These are phyloP conservation scores for Trichomonascaceae sp. DNA, from an alignment of 1,139 yeast species.

Conservation along the genomic window DNA sequence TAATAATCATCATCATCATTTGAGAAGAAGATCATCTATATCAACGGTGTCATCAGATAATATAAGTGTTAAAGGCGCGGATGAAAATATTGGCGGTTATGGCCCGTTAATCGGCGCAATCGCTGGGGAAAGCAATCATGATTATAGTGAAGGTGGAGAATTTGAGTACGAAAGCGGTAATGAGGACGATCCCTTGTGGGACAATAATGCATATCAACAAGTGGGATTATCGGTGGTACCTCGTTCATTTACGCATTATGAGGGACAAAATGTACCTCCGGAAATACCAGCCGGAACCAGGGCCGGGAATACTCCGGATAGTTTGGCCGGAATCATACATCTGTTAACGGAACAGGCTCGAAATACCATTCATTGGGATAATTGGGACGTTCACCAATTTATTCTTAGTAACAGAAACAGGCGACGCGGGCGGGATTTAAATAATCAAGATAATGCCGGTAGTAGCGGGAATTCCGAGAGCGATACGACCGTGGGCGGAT, in stretches of 20 bases:
- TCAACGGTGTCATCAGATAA: conserved; percentile 18
- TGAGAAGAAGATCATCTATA: conserved; percentile 19
- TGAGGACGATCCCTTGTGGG: conserved; percentile 8
- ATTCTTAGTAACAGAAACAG: not conserved
- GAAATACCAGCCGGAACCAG: conserved; percentile 11
- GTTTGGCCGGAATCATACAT: conserved; percentile 20
- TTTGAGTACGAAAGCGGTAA: conserved; percentile 7
- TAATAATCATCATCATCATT: conserved; percentile 21
- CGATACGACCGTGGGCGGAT: conserved; percentile 15
- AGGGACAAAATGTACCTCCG: conserved; percentile 8
- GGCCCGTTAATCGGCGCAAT: not conserved
- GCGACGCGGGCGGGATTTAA: conserved; percentile 1
- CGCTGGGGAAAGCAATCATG: conserved; percentile 1
- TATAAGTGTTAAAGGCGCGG: not conserved
- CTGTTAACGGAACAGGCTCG: conserved; percentile 23
- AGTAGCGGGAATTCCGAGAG: conserved; percentile 13
- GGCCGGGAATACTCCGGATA: conserved; percentile 15
- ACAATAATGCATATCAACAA: not conserved
- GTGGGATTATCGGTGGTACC: conserved; percentile 3
- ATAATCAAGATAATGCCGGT: conserved; percentile 13
- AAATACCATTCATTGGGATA: conserved; percentile 23
- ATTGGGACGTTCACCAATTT: conserved; percentile 9
- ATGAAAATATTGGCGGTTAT: not conserved
- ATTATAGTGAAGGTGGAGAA: conserved; percentile 9
- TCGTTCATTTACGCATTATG: conserved; percentile 8